Evolutionary conservation across 1,139 yeast genomes (phyloP).

Genomic region (Suhomyces terraborum): DNA sequence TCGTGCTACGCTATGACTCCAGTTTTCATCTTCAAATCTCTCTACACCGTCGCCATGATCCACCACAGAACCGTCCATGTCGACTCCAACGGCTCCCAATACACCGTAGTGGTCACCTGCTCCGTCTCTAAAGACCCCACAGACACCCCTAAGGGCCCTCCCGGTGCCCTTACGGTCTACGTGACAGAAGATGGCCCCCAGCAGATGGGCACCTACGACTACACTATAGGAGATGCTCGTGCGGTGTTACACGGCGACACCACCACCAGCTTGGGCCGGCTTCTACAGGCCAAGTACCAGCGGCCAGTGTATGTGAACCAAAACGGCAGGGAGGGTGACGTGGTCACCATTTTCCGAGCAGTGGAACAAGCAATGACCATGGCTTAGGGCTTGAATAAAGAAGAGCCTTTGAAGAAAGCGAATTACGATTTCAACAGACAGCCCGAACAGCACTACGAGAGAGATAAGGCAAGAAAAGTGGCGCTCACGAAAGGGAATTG

Average conservation of each 20-base stretch:
- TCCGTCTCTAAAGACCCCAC: no score
- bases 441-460: no score
- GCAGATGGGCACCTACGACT: slow-evolving; percentile 23
- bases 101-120: slow-evolving; percentile 19
- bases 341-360: slow-evolving; percentile 16
- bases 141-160: not conserved
- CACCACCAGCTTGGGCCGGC: slow-evolving; percentile 12
- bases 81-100: slow-evolving; percentile 16
- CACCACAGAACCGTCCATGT: not conserved
- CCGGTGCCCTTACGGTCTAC: slow-evolving; percentile 19
- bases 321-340: slow-evolving; percentile 16
- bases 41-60: not conserved
- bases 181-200: slow-evolving; percentile 20
- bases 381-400: no score
- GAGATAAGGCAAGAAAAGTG: no score
- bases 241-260: slow-evolving; percentile 10
- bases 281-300: slow-evolving; percentile 16
- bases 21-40: no score
- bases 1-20: no score
- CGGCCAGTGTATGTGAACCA: slow-evolving; percentile 20
- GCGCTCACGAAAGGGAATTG: no score
- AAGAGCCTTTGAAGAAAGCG: no score
- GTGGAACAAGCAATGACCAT: slow-evolving; percentile 9
- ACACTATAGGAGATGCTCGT: slow-evolving; percentile 20
- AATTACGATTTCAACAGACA: no score